Conservation (phyloP, 345 rosid genomes). For the Cochlearia excelsa region DNA sequence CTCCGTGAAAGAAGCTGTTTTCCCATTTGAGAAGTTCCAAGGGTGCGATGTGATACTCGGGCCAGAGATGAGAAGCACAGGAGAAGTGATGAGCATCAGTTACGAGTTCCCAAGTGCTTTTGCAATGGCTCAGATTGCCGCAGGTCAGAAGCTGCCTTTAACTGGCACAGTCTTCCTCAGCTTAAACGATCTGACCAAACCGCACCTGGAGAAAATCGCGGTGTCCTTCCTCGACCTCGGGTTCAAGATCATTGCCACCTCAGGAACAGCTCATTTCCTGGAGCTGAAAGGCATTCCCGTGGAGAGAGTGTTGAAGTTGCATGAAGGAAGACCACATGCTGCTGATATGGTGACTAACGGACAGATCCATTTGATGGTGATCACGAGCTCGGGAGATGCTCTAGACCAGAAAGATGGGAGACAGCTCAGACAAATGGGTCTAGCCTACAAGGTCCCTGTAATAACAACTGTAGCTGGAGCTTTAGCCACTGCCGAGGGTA, state of each 20-base stretch:
- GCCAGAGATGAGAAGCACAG: conserved; percentile 97
- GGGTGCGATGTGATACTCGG: conserved; percentile 94
- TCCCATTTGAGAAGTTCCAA: conserved; percentile 91
- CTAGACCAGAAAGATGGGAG: conserved; percentile 86
- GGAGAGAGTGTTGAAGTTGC: conserved; percentile 85
- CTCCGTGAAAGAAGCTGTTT: conserved; percentile 93
- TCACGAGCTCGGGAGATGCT: conserved; percentile 83
- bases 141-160: conserved; percentile 86
- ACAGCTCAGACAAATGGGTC: conserved; percentile 86
- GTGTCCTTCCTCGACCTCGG: conserved; percentile 68
- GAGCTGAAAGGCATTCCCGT: conserved; percentile 67
- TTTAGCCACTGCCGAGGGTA: conserved; percentile 82
- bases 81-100: conserved; percentile 96
- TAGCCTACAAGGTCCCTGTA: conserved; percentile 87
- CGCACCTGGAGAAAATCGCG: conserved; percentile 74
- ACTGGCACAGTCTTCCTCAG: conserved; percentile 90
- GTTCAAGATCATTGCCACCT: conserved; percentile 72
- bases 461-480: conserved; percentile 94
- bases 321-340: conserved; percentile 92
- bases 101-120: conserved; percentile 59
- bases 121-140: conserved; percentile 92
- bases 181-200: conserved; percentile 81
- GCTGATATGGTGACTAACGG: conserved; percentile 96
- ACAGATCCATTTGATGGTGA: conserved; percentile 83
- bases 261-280: conserved; percentile 88